phyloP scores from a whole-genome alignment of 192 early-diverging fungal genomes.

The Coemansia sp. region DNA sequence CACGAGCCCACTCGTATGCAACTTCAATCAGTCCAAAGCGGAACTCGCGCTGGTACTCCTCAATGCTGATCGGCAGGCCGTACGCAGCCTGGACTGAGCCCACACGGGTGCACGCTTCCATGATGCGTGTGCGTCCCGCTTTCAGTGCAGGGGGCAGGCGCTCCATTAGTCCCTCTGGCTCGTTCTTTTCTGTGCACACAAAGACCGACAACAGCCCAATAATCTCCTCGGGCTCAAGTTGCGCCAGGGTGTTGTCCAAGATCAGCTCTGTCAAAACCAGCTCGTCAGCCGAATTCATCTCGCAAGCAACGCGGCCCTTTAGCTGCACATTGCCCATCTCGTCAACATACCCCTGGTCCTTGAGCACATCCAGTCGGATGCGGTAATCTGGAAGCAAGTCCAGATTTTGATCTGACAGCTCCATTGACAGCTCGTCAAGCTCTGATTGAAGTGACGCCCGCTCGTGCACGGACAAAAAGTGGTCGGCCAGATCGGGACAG shows the following conservation, averaged over 20 bases:
- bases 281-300: slow-evolving; percentile 96
- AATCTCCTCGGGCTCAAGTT: slow-evolving; percentile 89
- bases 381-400: slow-evolving; percentile 92
- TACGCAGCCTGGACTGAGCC: slow-evolving; percentile 71
- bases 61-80: slow-evolving; percentile 59
- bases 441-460: slow-evolving; percentile 66
- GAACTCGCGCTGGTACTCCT: slow-evolving; percentile 57
- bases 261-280: slow-evolving; percentile 93
- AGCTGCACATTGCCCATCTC: slow-evolving; percentile 84
- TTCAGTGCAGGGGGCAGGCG: slow-evolving; percentile 31
- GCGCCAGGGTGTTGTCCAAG: slow-evolving; percentile 86
- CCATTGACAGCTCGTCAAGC: slow-evolving; percentile 71
- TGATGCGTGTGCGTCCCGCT: slow-evolving; percentile 61
- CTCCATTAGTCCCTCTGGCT: slow-evolving; percentile 33
- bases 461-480: slow-evolving; percentile 59
- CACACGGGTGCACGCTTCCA: slow-evolving; percentile 67
- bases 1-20: slow-evolving; percentile 97
- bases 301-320: slow-evolving; percentile 95
- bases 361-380: slow-evolving; percentile 82
- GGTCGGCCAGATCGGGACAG: slow-evolving; percentile 40
- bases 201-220: slow-evolving; percentile 92
- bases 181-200: slow-evolving; percentile 91
- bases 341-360: slow-evolving; percentile 78
- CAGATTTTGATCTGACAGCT: slow-evolving; percentile 89
- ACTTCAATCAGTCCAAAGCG: slow-evolving; percentile 92